A percentile compares a stretch with the other conserved stretches of the same genome.
Conservation (phyloP, 352 stramenopile species). For the Globisporangium paddicum region DNA sequence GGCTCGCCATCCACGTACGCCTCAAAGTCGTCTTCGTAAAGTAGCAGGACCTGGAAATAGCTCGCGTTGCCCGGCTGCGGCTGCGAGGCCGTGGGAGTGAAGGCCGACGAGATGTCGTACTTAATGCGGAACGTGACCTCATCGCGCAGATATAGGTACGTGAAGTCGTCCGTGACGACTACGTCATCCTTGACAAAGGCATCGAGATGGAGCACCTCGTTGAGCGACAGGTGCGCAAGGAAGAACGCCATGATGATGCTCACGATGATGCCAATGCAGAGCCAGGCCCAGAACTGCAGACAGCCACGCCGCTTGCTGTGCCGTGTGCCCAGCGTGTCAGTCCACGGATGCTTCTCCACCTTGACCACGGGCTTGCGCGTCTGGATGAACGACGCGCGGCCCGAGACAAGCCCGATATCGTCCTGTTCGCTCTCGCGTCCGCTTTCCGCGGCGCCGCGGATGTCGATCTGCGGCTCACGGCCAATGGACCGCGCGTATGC, state of each 20-base stretch:
- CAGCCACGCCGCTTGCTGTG: constrained; percentile 30
- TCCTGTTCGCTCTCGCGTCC: constrained; percentile 36
- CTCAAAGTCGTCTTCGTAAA: constrained; percentile 50
- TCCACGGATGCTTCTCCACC: constrained; percentile 41
- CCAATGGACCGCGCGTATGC: constrained; percentile 91
- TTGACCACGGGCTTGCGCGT: constrained; percentile 27
- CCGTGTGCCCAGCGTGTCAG: constrained; percentile 36
- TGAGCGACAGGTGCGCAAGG: constrained; percentile 24
- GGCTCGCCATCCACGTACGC: constrained; percentile 40
- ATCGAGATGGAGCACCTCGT: constrained; percentile 65
- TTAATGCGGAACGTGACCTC: constrained; percentile 53
- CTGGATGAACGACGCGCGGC: constrained; percentile 34
- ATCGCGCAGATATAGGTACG: constrained; percentile 55
- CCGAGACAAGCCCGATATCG: constrained; percentile 11
- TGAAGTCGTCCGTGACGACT: constrained; percentile 44
- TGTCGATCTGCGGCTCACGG: constrained; percentile 78
- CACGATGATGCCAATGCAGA: constrained; percentile 32
- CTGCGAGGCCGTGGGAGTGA: constrained; percentile 11
- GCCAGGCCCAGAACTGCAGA: constrained; percentile 32
- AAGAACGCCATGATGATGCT: constrained; percentile 25
- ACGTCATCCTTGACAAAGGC: constrained; percentile 51
- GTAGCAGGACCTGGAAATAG: constrained; percentile 50
- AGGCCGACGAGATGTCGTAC: constrained; percentile 37
- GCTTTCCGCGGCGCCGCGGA: constrained; percentile 77
- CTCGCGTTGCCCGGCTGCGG: constrained; percentile 14